Base-by-base conservation (phyloP, 2,329 filamentous ascomycete genomes). In the Fusarium tjaetaba region DNA sequence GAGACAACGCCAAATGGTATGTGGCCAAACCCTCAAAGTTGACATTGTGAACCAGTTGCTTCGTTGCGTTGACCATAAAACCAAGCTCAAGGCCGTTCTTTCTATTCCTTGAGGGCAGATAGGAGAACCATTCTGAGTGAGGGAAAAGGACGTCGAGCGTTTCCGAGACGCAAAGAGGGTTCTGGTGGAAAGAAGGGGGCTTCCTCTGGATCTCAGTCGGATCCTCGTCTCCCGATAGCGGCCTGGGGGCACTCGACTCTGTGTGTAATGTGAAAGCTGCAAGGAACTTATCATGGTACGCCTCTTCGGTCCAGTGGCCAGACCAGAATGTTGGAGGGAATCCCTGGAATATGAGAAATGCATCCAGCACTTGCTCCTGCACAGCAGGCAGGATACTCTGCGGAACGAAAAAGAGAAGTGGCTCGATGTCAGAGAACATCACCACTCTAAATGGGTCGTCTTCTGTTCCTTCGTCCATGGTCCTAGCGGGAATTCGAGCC, bases 381-480 rank as follows among this genome's bases (percentile, higher is more conserved):
- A 88, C 78, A 5, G 68, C 67, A 62, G 79, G 61, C 65, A 86
- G 74, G 32, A 79, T 78, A 10, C 61, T 38, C 0, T 72, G 57
- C 0, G 89, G 88, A 9, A 92, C 80, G 56, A 83, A 76, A 38
- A 90, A 83, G 4, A 97, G 78, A 34, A 93, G 86, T 1, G 88
- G 86, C 70, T 90, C 84, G 26, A 98, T 85, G 79, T 98, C 96
- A 0, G 90, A 89, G 75, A 91, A 95, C 78, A 98, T 89, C 51
- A 97, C 88, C 7, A 96, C 89, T 41, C 95, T 89, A 74, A 93
- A 97, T 1, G 94, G 93, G 77, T 98, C 96, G 66, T 95, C 92
- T 72, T 94, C 92, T 22, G 88, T 89, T 4, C 89, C 87, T 32
- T 94, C 91, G 79, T 98, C 94, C 68, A 93, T 85, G 1, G 92